These are phyloP conservation scores for Psilocybe mexicana DNA, from an alignment of 1,284 basidiomycete genomes.

Conservation along the genomic window DNA sequence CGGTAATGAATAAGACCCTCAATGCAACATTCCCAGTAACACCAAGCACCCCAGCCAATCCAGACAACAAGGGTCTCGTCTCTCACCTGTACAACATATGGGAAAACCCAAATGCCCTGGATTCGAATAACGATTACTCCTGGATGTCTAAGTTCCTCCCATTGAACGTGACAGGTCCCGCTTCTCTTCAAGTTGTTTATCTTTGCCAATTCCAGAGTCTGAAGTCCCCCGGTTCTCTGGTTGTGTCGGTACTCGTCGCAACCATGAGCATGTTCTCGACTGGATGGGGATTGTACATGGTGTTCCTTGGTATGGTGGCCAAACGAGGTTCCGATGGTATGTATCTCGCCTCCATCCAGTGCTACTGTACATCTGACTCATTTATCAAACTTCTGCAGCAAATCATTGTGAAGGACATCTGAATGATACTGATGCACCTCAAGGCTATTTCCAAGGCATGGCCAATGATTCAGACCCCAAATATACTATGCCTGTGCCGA, in stretches of 20 bases:
- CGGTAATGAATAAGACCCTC: slow-evolving; percentile 10
- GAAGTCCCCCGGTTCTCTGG: slow-evolving; percentile 17
- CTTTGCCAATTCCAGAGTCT: slow-evolving; percentile 24
- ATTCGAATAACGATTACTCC: background rate
- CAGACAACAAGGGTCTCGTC: background rate
- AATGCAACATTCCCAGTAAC: slow-evolving; percentile 15
- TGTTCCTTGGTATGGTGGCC: slow-evolving; percentile 13
- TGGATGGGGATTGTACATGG: slow-evolving; percentile 24
- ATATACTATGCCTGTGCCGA: background rate
- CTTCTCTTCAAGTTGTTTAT: slow-evolving; percentile 25
- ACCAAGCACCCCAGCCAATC: slow-evolving; percentile 3
- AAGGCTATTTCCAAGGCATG: background rate
- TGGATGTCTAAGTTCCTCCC: slow-evolving; percentile 8
- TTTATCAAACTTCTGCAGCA: background rate
- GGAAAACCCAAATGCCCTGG: slow-evolving; percentile 7
- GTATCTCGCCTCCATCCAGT: background rate
- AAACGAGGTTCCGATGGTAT: slow-evolving; percentile 9
- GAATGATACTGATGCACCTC: background rate
- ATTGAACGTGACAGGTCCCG: slow-evolving; percentile 16
- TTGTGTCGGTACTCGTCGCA: slow-evolving; percentile 27
- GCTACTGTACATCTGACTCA: background rate
- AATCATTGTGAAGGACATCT: slow-evolving; percentile 7
- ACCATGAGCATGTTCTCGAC: slow-evolving; percentile 26
- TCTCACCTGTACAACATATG: slow-evolving; percentile 14
- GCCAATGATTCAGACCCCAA: background rate